Base-by-base conservation (phyloP, 345 rosid genomes). In the Citrus hindsii region DNA sequence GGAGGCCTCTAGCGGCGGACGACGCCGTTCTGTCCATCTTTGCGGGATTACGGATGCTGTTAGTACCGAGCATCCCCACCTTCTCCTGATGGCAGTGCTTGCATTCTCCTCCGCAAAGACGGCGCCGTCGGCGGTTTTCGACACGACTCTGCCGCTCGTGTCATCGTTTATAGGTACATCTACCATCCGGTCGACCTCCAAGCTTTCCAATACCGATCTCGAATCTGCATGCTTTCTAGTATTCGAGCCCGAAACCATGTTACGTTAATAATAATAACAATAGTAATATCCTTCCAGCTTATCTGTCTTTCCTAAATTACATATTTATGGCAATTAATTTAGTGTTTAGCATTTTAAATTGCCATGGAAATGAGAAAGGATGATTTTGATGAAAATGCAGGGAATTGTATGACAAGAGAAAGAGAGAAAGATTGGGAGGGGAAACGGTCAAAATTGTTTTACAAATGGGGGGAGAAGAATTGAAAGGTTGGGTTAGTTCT, bases 1-100 rank as follows among this genome's bases (percentile, higher is more conserved):
- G 87, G 19, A 94, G 89, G 32, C 98, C 98, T 84, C 87, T 90
- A 1, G 92, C 89, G 0, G 97, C 97, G 2, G 89, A 76, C 2
- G 98, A 88, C 7, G 87, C 83, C 16, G 91, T 86, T 77, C 97
- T 86, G 64, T 87, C 83, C 16, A 89, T 81, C 78, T 76, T 89
- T 1, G 62, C 83, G 7, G 82, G 85, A 3, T 74, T 79, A 2
- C 51, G 51, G 51, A 19, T 35, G 2, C 58, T 13, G 18, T 48
- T 8, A 35, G 27, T 14, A 16, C 77, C 46, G 37, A 75, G 67
- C 62, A 76, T 40, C 5, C 89, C 92, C n/a, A n/a, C 28, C 72
- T 81, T 77, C 78, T 84, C 83, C 79, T 88, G 79, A 86, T 76
- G 7, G 88, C 88, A 46, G 71, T 76, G 76, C 94, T 93, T 14